These are phyloP conservation scores for Daldinia sp. DNA, from an alignment of 2,329 filamentous ascomycete species.

Conservation along the genomic window DNA sequence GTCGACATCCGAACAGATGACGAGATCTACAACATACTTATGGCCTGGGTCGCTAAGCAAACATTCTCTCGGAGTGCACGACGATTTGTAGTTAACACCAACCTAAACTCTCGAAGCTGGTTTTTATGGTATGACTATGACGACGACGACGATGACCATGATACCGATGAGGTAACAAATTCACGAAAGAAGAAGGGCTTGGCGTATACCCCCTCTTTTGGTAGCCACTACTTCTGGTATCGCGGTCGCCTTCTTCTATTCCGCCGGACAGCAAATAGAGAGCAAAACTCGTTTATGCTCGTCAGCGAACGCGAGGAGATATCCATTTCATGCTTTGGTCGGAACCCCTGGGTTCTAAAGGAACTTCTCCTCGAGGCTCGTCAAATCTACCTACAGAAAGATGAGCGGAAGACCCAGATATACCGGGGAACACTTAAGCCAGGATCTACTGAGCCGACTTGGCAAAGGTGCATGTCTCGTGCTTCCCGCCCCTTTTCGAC, in stretches of 20 bases:
- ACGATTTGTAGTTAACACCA: constrained; percentile 74
- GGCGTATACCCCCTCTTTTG: constrained; percentile 75
- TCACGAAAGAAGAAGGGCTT: constrained; percentile 63
- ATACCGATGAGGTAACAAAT: constrained; percentile 47
- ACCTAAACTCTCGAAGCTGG: constrained; percentile 66
- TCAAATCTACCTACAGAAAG: constrained; percentile 65
- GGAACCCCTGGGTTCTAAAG: constrained; percentile 71
- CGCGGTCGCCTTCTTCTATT: constrained; percentile 69
- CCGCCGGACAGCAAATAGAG: constrained; percentile 62
- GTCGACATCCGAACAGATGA: constrained; percentile 77
- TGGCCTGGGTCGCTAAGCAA: constrained; percentile 76
- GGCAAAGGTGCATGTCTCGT: constrained; percentile 73
- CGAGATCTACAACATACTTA: constrained; percentile 78
- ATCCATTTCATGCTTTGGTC: constrained; percentile 71
- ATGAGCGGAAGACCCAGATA: constrained; percentile 73
- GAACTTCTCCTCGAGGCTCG: constrained; percentile 71
- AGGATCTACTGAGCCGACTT: constrained; percentile 60
- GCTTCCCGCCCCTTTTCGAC: constrained; percentile 72
- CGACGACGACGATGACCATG: constrained; percentile 61
- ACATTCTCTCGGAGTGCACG: constrained; percentile 69
- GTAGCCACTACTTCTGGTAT: constrained; percentile 77
- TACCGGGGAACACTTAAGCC: constrained; percentile 67
- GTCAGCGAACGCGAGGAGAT: constrained; percentile 70
- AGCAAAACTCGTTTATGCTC: constrained; percentile 55
- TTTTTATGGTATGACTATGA: constrained; percentile 61